phyloP scores from a whole-genome alignment of 805 yeast genomes.

The Ogataea paraovalis region DNA sequence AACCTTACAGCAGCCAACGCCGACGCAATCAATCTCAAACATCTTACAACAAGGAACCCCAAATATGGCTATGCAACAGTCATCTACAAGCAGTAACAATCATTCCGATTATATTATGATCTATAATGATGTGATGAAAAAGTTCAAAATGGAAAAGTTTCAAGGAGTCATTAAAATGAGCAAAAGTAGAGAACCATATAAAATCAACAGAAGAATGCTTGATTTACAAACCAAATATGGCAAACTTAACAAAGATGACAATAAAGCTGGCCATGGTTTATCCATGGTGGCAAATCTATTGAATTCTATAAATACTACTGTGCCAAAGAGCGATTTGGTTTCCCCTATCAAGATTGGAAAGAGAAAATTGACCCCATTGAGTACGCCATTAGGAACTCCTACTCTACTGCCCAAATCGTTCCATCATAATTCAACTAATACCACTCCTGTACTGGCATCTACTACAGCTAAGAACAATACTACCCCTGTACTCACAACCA shows the following conservation, averaged over 20 bases:
- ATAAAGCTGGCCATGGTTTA: neutral
- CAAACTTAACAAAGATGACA: neutral
- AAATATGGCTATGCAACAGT: neutral
- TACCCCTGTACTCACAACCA: too few species aligned
- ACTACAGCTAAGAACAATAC: neutral
- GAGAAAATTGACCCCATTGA: conserved; percentile 6
- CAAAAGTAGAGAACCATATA: conserved; percentile 30
- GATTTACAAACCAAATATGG: conserved; percentile 3
- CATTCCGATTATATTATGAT: conserved; percentile 25
- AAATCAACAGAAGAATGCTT: conserved; percentile 12
- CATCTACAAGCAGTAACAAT: neutral
- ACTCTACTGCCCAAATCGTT: neutral
- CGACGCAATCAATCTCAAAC: conserved; percentile 2
- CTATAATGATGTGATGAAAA: conserved; percentile 24
- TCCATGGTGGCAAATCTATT: neutral
- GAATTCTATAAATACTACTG: neutral
- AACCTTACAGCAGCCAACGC: conserved; percentile 1
- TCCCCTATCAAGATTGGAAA: conserved; percentile 3
- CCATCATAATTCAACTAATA: neutral
- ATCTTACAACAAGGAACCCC: conserved; percentile 1
- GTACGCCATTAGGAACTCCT: conserved; percentile 6
- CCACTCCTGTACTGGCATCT: neutral
- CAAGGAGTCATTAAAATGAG: conserved; percentile 27
- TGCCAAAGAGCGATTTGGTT: neutral
- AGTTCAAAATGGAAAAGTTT: conserved; percentile 26